phyloP scores from a whole-genome alignment of 768 basidiomycete species.

The Dacryopinax spathularia region DNA sequence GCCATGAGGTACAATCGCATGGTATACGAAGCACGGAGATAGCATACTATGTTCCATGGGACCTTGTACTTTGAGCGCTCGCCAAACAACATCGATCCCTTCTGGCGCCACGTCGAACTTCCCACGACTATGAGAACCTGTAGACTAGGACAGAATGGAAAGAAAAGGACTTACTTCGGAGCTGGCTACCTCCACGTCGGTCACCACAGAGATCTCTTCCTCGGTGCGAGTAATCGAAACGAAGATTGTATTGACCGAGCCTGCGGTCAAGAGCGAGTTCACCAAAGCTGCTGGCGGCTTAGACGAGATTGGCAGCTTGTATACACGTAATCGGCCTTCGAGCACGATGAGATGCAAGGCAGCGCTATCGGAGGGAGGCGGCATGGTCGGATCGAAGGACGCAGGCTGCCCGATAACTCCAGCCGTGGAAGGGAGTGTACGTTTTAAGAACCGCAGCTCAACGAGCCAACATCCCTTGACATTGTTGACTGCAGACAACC shows the following conservation, averaged over 20 bases:
- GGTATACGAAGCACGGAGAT: not conserved
- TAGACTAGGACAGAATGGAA: not conserved
- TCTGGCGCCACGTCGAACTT: slow-evolving; percentile 28
- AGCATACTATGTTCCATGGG: slow-evolving; percentile 49
- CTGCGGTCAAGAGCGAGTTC: slow-evolving; percentile 21
- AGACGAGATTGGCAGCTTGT: slow-evolving; percentile 28
- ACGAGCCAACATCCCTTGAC: too few relatives aligned
- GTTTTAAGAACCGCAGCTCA: too few relatives aligned
- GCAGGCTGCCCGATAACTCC: too few relatives aligned
- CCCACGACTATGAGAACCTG: slow-evolving; percentile 8
- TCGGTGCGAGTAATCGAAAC: slow-evolving; percentile 44
- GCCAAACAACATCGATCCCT: slow-evolving; percentile 24
- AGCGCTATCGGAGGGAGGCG: slow-evolving; percentile 34
- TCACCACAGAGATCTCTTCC: slow-evolving; percentile 47
- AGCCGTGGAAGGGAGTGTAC: too few relatives aligned
- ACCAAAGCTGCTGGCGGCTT: slow-evolving; percentile 22
- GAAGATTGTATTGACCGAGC: slow-evolving; percentile 23
- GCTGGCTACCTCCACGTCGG: slow-evolving; percentile 26
- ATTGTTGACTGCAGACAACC: too few relatives aligned
- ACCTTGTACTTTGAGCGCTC: slow-evolving; percentile 36
- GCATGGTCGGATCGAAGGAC: too few relatives aligned
- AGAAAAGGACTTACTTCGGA: not conserved
- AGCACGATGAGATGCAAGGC: slow-evolving; percentile 38
- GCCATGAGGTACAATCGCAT: not conserved
- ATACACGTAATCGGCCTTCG: slow-evolving; percentile 32